Conservation (phyloP, 352 stramenopile species). For the Thalassiosira pacifica region DNA sequence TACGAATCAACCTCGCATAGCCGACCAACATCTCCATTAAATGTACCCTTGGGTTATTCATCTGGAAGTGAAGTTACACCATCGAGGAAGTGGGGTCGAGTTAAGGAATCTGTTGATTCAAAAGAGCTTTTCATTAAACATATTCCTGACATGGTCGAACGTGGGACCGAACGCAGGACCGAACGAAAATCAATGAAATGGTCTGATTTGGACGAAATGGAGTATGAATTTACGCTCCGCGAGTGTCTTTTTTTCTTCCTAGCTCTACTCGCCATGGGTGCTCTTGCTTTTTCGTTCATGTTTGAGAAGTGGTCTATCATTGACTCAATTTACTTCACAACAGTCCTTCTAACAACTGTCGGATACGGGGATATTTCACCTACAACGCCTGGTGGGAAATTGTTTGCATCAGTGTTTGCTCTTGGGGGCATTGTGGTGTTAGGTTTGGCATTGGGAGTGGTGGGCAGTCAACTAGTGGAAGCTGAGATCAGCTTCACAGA, state of each 20-base stretch:
- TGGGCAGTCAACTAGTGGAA: conserved; percentile 71
- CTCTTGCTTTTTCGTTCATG: conserved; percentile 71
- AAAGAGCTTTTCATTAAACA: conserved; percentile 38
- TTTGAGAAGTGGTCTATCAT: conserved; percentile 83
- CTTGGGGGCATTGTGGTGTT: conserved; percentile 75
- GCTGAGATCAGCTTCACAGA: conserved; percentile 51
- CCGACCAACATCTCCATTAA: neutral
- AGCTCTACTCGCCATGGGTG: conserved; percentile 68
- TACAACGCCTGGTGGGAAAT: conserved; percentile 77
- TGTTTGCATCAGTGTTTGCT: conserved; percentile 85
- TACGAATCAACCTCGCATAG: neutral
- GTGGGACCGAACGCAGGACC: neutral
- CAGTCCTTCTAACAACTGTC: conserved; percentile 89
- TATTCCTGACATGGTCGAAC: conserved; percentile 6
- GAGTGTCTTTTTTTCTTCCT: conserved; percentile 67
- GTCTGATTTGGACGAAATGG: conserved; percentile 49
- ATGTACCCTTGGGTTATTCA: neutral
- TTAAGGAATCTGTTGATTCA: conserved; percentile 36
- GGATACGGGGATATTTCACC: conserved; percentile 90
- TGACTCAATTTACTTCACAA: conserved; percentile 92
- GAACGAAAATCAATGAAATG: conserved; percentile 19
- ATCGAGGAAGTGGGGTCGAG: conserved; percentile 17
- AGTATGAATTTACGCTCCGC: conserved; percentile 48
- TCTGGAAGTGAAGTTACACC: neutral
- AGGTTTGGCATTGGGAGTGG: conserved; percentile 75